Base-by-base conservation (phyloP, 1,284 basidiomycete genomes). In the Peniophora sp. region DNA sequence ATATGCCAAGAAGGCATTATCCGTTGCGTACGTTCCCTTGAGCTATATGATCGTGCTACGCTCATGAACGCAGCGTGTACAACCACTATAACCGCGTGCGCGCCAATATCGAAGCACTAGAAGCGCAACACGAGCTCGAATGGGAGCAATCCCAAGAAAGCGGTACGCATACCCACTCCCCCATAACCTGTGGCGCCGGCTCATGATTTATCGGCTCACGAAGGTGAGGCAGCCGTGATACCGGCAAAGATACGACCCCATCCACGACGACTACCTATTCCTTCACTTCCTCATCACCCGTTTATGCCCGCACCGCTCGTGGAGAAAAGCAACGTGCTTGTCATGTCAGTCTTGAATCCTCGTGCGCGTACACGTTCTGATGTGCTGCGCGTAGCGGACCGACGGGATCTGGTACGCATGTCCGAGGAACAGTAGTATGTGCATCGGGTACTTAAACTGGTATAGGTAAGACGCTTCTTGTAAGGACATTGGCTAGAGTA, bases 321-420 rank as follows among this genome's bases (percentile, higher is more conserved):
- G 52, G 93, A 96, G 72, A 97, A 97, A 76, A 94, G 90, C 62
- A 96, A 97, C 63, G 90, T 96, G 1, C 70, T 95, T 48, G 84
- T 95, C 56, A 78, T 96, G 91, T 89, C 65, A 51, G 83, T 69
- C 12, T 49, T 17, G 25, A 20, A 20, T 48, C 34, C 23, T 47
- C 38, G 2, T 61, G 36, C 53, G 25, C 6, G 38, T 27, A 52
- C 53, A 36, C 19, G 24, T 25, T 16, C 45, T 54, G 24, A 47
- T 57, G 45, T 49, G 58, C 51, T 56, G 20, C 39, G 54, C 50
- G n/a, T 56, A 90, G 87, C 60, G 88, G 88, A 41, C 88, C 89
- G 16, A 91, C 89, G 53, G 88, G 89, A 52, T 89, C 89, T 53
- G 88, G 87, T 87, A 64, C 44, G 67, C 27, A 32, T 60, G 17